Evolutionary conservation across 805 yeast genomes (phyloP).

Genomic region (Sungouiozyma intestinalis): DNA sequence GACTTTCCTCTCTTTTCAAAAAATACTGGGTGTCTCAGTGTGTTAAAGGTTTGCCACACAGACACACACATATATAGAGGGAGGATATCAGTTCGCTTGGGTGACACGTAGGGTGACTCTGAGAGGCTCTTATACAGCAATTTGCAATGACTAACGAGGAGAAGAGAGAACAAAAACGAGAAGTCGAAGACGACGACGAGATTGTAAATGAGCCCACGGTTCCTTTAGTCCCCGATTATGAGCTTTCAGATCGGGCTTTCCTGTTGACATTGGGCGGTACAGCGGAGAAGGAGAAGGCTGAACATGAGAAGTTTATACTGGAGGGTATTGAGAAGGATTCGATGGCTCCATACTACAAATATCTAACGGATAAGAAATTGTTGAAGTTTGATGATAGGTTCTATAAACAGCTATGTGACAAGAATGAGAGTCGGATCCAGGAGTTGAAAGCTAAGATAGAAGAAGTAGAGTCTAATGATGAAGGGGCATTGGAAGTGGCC

Average conservation of each 20-base stretch:
- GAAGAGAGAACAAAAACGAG: neutral
- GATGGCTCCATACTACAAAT: constrained; percentile 76
- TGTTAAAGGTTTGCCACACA: constrained; percentile 2
- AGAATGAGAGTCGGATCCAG: constrained; percentile 46
- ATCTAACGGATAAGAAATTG: constrained; percentile 39
- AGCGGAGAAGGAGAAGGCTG: neutral
- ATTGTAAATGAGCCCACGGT: constrained; percentile 21
- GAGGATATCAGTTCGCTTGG: too few species aligned
- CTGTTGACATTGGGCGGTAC: constrained; percentile 35
- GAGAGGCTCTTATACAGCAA: neutral
- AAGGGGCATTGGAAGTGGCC: constrained; percentile 76
- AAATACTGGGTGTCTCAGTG: neutral
- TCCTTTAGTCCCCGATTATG: constrained; percentile 64
- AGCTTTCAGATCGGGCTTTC: constrained; percentile 72
- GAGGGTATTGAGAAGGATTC: constrained; percentile 35
- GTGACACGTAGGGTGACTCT: neutral
- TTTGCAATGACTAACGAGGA: constrained; percentile 2
- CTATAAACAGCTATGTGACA: constrained; percentile 39
- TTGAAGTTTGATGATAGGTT: constrained; percentile 49
- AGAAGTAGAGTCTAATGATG: constrained; percentile 49
- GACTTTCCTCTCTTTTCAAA: neutral
- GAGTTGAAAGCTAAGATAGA: constrained; percentile 36
- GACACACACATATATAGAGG: neutral
- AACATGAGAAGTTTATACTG: constrained; percentile 29
- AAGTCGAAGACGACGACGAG: constrained; percentile 14